phyloP scores from a whole-genome alignment of 2,329 filamentous ascomycete species.

The Pseudocercospora fuligena region DNA sequence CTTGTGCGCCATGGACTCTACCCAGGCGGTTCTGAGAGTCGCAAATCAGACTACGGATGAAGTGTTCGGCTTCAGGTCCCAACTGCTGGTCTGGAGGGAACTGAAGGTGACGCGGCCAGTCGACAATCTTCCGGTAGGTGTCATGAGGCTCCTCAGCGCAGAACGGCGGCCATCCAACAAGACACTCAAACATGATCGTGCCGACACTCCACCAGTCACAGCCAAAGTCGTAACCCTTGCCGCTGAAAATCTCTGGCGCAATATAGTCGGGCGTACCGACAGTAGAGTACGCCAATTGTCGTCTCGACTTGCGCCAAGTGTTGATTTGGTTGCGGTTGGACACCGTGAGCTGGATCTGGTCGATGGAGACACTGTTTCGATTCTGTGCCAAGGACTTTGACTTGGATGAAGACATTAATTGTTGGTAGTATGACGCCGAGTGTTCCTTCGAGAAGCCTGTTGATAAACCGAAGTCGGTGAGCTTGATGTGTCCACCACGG shows the following conservation, averaged over 20 bases:
- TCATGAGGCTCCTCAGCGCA: constrained; percentile 97
- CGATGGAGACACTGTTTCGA: constrained; percentile 90
- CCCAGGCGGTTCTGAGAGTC: constrained; percentile 92
- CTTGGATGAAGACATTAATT: constrained; percentile 72
- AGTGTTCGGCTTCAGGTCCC: constrained; percentile 83
- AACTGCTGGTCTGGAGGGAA: constrained; percentile 95
- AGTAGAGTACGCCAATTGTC: constrained; percentile 96
- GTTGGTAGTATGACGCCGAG: constrained; percentile 97
- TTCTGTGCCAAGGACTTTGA: constrained; percentile 61
- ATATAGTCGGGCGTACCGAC: constrained; percentile 99
- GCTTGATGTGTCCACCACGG: constrained; percentile 92
- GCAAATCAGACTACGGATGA: constrained; percentile 92
- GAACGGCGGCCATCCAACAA: constrained; percentile 98
- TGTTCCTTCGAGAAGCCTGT: constrained; percentile 98
- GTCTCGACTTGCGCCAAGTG: constrained; percentile 94
- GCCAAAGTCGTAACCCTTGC: constrained; percentile 92
- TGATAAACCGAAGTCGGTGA: constrained; percentile 96
- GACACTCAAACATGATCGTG: constrained; percentile 99
- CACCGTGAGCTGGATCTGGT: constrained; percentile 97
- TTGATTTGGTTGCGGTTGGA: constrained; percentile 98
- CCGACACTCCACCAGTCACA: constrained; percentile 99
- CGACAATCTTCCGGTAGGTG: constrained; percentile 98
- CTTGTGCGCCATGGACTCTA: constrained; percentile 76
- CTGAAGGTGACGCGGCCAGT: constrained; percentile 93
- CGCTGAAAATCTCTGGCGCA: constrained; percentile 96